These are phyloP conservation scores for Pascua guehoae DNA, from an alignment of 1,284 basidiomycete species.

Conservation along the genomic window DNA sequence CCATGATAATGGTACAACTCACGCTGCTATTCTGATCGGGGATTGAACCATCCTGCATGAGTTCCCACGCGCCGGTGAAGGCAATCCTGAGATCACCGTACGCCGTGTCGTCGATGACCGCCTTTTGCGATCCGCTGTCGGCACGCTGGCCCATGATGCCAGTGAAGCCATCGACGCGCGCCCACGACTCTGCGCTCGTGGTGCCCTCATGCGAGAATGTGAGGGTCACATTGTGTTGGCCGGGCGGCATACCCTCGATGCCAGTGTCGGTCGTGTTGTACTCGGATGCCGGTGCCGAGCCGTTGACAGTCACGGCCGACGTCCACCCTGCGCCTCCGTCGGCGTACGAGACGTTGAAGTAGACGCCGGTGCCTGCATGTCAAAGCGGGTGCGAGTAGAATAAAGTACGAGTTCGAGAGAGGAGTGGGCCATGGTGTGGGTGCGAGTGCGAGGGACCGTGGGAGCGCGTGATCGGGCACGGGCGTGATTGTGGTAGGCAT, in stretches of 20 bases:
- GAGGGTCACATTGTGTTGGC: constrained; percentile 19
- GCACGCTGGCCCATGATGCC: constrained; percentile 16
- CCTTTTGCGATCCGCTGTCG: constrained; percentile 17
- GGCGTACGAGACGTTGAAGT: background rate
- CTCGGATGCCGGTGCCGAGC: constrained; percentile 5
- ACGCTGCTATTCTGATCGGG: too few relatives aligned
- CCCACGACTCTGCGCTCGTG: constrained; percentile 10
- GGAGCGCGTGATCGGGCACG: too few relatives aligned
- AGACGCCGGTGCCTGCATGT: constrained; percentile 4
- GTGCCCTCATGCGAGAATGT: constrained; percentile 12
- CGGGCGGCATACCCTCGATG: constrained; percentile 20
- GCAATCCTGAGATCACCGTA: constrained; percentile 10
- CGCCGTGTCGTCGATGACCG: constrained; percentile 36
- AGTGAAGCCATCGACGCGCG: constrained; percentile 21
- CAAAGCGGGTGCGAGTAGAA: too few relatives aligned
- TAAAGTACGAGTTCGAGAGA: too few relatives aligned
- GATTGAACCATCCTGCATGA: too few relatives aligned
- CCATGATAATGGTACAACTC: too few relatives aligned
- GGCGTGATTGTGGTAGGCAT: too few relatives aligned
- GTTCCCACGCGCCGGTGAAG: too few relatives aligned
- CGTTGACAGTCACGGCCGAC: constrained; percentile 16
- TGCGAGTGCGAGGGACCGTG: too few relatives aligned
- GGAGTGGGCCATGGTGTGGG: too few relatives aligned
- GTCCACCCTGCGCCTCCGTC: constrained; percentile 5
- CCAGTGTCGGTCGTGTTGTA: background rate